Evolutionary conservation across 768 basidiomycete genomes (phyloP), one percentile per base, ranked within the genome.

Genomic region (Podaxis sp.): DNA sequence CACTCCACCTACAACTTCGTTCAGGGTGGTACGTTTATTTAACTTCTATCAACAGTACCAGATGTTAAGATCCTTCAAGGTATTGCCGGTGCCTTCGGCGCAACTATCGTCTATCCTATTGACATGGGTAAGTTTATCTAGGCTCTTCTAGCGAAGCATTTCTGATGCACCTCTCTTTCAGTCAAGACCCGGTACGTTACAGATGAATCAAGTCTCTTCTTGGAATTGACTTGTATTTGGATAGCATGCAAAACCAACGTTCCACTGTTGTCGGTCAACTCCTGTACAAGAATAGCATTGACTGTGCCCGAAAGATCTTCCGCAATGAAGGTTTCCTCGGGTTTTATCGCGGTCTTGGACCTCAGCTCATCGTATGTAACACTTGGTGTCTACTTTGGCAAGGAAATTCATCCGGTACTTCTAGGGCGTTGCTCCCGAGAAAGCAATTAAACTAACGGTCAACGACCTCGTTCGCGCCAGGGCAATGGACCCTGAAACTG

Each of bases 91-190:
- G 93, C 93, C 37, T 82, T 95, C 62, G 97, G 97, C 52, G 97
- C 96, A 10, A 96, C 93, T n/a, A 91, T 93, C 42, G 96, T 98
- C 11, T 98, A 98, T 73, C 96, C 96, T 25, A 98, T 96, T 69
- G 95, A 94, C 75, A 82, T 92, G 78, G 91, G 88, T 89, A 67
- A 77, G 87, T 84, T 27, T 35, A 54, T 40, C 35, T 56, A 28
- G 52, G 44, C 4, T 48, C 46, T 1, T 50, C 28, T 44, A 18
- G 18, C 18, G 42, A 16, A 38, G n/a, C 5, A 27, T 16, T 46
- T 56, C 51, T 57, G 40, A 46, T 40, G n/a, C 35, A 27, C 62
- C 68, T 9, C 32, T 72, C 52, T 53, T 64, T 44, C 64, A 92
- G 93, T 90, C 65, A 92, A 91, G 85, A 89, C 87, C 53, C 80